A percentile compares a stretch with the other conserved stretches of the same genome.
Conservation (phyloP, 2,329 filamentous ascomycete species). For the Pestalotiopsis fici region DNA sequence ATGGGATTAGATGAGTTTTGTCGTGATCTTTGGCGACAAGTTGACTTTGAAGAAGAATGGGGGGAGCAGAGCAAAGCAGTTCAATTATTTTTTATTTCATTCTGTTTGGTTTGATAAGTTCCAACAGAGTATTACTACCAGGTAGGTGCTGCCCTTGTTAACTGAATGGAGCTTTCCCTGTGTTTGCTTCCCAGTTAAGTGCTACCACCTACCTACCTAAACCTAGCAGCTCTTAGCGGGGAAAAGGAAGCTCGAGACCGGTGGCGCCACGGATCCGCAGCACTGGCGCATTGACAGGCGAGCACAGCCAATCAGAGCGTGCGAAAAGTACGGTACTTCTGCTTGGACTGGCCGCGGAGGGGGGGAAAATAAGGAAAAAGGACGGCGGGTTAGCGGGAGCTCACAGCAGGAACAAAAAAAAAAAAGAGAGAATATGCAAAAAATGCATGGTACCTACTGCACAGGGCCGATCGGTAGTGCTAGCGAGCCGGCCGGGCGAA, state of each 20-base stretch:
- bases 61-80: not conserved
- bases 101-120: not conserved
- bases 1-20: not conserved
- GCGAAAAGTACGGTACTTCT: constrained; percentile 6
- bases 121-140: not conserved
- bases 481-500: not conserved
- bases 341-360: not conserved
- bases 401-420: not conserved
- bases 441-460: not conserved
- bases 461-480: not conserved
- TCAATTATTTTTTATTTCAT: not conserved
- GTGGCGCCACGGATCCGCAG: constrained; percentile 2
- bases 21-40: not conserved
- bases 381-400: not conserved
- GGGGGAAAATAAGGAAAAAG: not conserved
- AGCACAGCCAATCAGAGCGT: not conserved
- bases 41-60: not conserved
- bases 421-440: not conserved
- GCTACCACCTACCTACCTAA: not conserved
- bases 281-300: not conserved
- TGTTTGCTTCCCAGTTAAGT: not conserved
- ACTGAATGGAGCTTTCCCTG: not conserved
- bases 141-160: not conserved
- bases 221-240: not conserved
- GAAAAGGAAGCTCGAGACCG: not conserved